These are phyloP conservation scores for Hamigera avellanea DNA, from an alignment of 495 filamentous ascomycete species.

Conservation along the genomic window DNA sequence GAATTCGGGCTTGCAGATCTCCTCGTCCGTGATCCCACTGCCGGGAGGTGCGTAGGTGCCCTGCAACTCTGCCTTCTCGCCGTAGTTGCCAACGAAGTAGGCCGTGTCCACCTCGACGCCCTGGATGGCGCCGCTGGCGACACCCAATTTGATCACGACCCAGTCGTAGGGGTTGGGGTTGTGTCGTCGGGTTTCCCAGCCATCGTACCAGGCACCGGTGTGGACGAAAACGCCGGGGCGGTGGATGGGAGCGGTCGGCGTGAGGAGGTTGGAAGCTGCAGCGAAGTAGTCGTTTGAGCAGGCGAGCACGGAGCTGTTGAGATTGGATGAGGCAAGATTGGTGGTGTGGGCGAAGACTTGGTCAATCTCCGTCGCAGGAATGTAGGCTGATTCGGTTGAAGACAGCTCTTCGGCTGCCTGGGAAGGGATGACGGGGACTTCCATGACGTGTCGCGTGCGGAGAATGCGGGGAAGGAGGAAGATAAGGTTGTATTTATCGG, in stretches of 20 bases:
- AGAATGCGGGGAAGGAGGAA: no score
- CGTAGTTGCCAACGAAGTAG: slow-evolving; percentile 82
- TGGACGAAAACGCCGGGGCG: slow-evolving; percentile 74
- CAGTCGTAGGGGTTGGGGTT: slow-evolving; percentile 72
- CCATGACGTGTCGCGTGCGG: not conserved
- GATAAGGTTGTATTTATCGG: no score
- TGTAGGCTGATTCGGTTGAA: slow-evolving; percentile 5
- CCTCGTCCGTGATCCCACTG: slow-evolving; percentile 43
- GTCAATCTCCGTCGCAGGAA: slow-evolving; percentile 54
- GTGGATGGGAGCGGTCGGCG: slow-evolving; percentile 59
- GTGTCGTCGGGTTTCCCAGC: slow-evolving; percentile 88
- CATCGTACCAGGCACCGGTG: slow-evolving; percentile 88
- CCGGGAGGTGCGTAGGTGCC: slow-evolving; percentile 48
- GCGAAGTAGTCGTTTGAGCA: slow-evolving; percentile 89
- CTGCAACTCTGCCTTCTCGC: slow-evolving; percentile 71
- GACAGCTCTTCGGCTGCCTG: not conserved
- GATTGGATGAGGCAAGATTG: slow-evolving; percentile 67
- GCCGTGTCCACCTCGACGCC: slow-evolving; percentile 83
- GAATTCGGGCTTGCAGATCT: slow-evolving; percentile 47
- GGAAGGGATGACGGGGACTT: not conserved
- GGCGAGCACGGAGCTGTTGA: slow-evolving; percentile 63
- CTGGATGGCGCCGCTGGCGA: slow-evolving; percentile 59
- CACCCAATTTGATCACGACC: slow-evolving; percentile 72
- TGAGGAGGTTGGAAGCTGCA: slow-evolving; percentile 67
- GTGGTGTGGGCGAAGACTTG: slow-evolving; percentile 45